Evolutionary conservation across 169 alveolate genomes (phyloP).

Genomic region (Theileria equi): DNA sequence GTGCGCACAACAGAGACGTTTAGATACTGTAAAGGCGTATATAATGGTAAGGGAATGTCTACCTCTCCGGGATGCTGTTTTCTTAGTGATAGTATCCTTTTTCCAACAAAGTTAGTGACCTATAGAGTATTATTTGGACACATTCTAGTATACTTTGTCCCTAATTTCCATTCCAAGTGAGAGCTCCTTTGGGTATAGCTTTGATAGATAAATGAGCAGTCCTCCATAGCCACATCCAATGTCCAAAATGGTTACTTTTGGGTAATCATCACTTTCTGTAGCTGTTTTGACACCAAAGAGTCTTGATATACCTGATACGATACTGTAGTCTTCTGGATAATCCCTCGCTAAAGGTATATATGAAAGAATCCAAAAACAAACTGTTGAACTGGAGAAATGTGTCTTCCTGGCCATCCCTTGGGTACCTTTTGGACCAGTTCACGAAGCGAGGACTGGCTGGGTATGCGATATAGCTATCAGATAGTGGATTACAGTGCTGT

Average conservation of each 20-base stretch:
- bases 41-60: background rate
- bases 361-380: background rate
- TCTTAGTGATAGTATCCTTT: conserved; percentile 74
- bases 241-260: conserved; percentile 70
- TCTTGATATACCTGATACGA: conserved; percentile 18
- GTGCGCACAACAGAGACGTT: conserved; percentile 81
- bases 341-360: background rate
- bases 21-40: conserved; percentile 37
- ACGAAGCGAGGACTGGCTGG: conserved; percentile 75
- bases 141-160: conserved; percentile 66
- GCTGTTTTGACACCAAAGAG: background rate
- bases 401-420: conserved; percentile 18
- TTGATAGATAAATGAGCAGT: conserved; percentile 75
- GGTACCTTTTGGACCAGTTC: conserved; percentile 78
- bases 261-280: background rate
- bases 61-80: conserved; percentile 49
- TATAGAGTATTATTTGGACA: conserved; percentile 9
- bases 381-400: conserved; percentile 2
- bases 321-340: conserved; percentile 3
- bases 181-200: conserved; percentile 65
- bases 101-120: conserved; percentile 84
- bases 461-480: conserved; percentile 78
- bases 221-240: conserved; percentile 90
- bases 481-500: conserved; percentile 83
- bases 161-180: conserved; percentile 86